Percentiles rank a stretch among this genome's conserved stretches.
These are phyloP conservation scores for Ramaria rubella DNA, from an alignment of 768 basidiomycete species.

Conservation along the genomic window DNA sequence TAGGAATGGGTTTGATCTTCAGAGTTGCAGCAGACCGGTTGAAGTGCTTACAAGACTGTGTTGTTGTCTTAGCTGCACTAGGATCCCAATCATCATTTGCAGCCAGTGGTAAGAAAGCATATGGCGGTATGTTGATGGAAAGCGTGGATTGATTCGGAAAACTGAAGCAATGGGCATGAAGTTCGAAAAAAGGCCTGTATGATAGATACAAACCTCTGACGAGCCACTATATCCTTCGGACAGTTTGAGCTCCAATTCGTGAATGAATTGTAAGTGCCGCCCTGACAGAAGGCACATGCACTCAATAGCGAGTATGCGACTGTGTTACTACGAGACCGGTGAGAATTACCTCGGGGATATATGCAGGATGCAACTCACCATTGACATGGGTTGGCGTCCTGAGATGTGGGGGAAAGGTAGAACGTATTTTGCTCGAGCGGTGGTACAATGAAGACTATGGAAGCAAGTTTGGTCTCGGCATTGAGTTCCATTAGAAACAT, in stretches of 20 bases:
- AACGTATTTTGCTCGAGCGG: not conserved
- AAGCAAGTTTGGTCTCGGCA: not conserved
- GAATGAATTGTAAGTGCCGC: conserved; percentile 15
- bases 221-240: not conserved
- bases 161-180: not conserved
- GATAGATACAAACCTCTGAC: not conserved
- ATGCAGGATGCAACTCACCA: not conserved
- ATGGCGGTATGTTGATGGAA: not conserved
- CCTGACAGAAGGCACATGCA: conserved; percentile 55
- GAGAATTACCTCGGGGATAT: too few relatives aligned
- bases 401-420: not conserved
- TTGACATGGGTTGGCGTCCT: not conserved
- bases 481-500: not conserved
- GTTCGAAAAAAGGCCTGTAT: not conserved
- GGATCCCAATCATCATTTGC: not conserved
- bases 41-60: not conserved
- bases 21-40: too few relatives aligned
- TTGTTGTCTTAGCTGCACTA: not conserved
- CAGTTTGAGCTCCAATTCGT: not conserved
- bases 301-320: conserved; percentile 50
- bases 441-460: not conserved
- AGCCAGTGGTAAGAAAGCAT: not conserved
- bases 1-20: too few relatives aligned
- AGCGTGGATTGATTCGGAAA: not conserved
- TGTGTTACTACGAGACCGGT: conserved; percentile 32